phyloP scores from a whole-genome alignment of 106 monocot species.

The Allium cepa region DNA sequence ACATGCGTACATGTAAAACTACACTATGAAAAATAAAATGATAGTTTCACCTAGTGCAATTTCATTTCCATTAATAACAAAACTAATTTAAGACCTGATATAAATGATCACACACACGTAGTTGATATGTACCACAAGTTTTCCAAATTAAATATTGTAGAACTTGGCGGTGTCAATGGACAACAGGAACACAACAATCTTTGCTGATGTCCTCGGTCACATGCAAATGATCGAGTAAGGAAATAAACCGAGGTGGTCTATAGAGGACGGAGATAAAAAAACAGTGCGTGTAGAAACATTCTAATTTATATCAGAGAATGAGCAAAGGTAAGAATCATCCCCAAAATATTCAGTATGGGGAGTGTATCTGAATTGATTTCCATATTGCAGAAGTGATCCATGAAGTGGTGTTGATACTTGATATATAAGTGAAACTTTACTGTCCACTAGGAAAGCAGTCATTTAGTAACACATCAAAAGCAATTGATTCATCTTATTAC shows the following conservation, averaged over 20 bases:
- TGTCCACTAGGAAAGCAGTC: slow-evolving; percentile 47
- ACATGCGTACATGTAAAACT: too few species aligned
- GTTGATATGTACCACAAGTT: too few species aligned
- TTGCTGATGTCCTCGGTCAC: slow-evolving; percentile 61
- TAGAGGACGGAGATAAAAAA: slow-evolving; percentile 55
- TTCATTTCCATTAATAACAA: too few species aligned
- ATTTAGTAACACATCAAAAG: slow-evolving; percentile 71
- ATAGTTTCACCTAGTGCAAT: too few species aligned
- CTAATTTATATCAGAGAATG: slow-evolving; percentile 51
- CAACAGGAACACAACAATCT: too few species aligned
- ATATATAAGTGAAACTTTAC: slow-evolving; percentile 29
- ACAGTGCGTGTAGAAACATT: slow-evolving; percentile 46
- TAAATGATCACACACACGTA: too few species aligned
- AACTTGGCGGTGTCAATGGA: too few species aligned
- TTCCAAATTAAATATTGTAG: too few species aligned
- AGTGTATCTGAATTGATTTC: slow-evolving; percentile 64
- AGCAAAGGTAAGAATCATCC: slow-evolving; percentile 76
- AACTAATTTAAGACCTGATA: too few species aligned
- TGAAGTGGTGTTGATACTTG: slow-evolving; percentile 52
- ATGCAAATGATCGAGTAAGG: slow-evolving; percentile 50
- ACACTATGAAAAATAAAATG: too few species aligned
- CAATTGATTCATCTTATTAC: slow-evolving; percentile 82
- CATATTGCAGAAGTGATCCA: slow-evolving; percentile 74
- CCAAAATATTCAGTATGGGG: slow-evolving; percentile 82
- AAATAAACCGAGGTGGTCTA: slow-evolving; percentile 86